Percentiles rank a stretch among this genome's conserved stretches.
Conservation (phyloP, 768 basidiomycete species). For the Lentinula raphanica region DNA sequence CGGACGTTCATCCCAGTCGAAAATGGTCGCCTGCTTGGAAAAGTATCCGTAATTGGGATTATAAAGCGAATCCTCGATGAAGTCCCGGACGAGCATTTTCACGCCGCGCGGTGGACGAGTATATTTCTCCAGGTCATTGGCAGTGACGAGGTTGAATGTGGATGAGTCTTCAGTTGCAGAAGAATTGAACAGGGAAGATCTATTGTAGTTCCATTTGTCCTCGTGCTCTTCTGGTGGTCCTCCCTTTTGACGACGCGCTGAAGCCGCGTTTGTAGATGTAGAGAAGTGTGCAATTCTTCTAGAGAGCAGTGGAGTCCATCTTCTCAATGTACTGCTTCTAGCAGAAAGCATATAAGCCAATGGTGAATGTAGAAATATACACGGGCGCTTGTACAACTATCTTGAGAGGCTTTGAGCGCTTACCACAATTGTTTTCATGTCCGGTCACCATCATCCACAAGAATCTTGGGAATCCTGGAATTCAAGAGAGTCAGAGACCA, state of each 20-base stretch:
- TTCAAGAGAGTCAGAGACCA: not conserved
- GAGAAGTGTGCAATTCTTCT: not conserved
- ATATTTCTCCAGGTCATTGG: slow-evolving; percentile 57
- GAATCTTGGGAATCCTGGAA: slow-evolving; percentile 1
- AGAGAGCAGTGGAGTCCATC: not conserved
- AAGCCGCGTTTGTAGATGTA: not conserved
- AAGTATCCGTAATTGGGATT: slow-evolving; percentile 99
- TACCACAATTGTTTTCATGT: not conserved
- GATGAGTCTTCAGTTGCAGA: slow-evolving; percentile 32
- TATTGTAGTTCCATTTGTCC: slow-evolving; percentile 81
- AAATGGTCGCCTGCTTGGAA: slow-evolving; percentile 87
- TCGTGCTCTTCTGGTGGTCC: slow-evolving; percentile 9
- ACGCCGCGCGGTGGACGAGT: slow-evolving; percentile 68
- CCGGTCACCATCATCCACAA: slow-evolving; percentile 2
- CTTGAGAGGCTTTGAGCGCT: not conserved
- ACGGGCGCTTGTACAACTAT: not conserved
- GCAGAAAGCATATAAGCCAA: slow-evolving; percentile 1
- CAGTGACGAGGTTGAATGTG: slow-evolving; percentile 55
- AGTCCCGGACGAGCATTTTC: slow-evolving; percentile 94
- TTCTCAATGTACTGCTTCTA: not conserved
- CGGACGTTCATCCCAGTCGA: slow-evolving; percentile 52
- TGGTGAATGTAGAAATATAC: not conserved
- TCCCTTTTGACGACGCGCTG: not conserved
- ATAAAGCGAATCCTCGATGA: slow-evolving; percentile 94
- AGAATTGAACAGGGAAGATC: slow-evolving; percentile 50